Conservation (phyloP, 805 yeast species). For the Wickerhamiella kurtzmanii region DNA sequence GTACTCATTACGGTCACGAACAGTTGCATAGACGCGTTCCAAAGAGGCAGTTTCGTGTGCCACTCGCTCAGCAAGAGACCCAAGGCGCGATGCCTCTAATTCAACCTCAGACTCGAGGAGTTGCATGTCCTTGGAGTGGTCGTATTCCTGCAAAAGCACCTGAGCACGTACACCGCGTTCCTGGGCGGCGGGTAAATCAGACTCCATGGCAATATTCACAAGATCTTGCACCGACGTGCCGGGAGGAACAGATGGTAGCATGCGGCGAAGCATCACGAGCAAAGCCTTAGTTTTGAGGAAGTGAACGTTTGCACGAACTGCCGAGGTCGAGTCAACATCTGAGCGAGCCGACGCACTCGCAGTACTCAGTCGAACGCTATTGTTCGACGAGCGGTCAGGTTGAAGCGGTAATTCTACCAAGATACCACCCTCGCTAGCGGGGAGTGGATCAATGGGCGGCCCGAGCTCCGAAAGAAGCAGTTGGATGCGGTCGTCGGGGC, state of each 20-base stretch:
- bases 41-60: constrained; percentile 23
- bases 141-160: constrained; percentile 13
- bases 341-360: constrained; percentile 22
- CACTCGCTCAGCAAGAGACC: constrained; percentile 23
- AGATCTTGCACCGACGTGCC: constrained; percentile 17
- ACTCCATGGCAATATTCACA: constrained; percentile 24
- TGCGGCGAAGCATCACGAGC: constrained; percentile 26
- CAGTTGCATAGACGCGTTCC: constrained; percentile 22
- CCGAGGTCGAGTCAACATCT: constrained; percentile 3
- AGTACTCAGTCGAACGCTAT: constrained; percentile 24
- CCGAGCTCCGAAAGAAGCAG: constrained; percentile 24
- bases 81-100: constrained; percentile 25
- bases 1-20: constrained; percentile 27
- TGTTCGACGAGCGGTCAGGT: not conserved
- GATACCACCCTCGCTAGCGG: constrained; percentile 22
- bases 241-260: constrained; percentile 20
- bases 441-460: constrained; percentile 19
- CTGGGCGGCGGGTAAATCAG: constrained; percentile 21
- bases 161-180: constrained; percentile 25
- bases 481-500: constrained; percentile 4
- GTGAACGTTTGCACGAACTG: constrained; percentile 22
- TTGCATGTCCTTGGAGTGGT: constrained; percentile 2
- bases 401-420: constrained; percentile 22
- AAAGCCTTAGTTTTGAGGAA: constrained; percentile 27
- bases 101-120: constrained; percentile 25